A percentile compares a stretch with the other conserved stretches of the same genome.
Evolutionary conservation across 208 protist genomes (phyloP).

Genomic region (Porcisia hertigi): DNA sequence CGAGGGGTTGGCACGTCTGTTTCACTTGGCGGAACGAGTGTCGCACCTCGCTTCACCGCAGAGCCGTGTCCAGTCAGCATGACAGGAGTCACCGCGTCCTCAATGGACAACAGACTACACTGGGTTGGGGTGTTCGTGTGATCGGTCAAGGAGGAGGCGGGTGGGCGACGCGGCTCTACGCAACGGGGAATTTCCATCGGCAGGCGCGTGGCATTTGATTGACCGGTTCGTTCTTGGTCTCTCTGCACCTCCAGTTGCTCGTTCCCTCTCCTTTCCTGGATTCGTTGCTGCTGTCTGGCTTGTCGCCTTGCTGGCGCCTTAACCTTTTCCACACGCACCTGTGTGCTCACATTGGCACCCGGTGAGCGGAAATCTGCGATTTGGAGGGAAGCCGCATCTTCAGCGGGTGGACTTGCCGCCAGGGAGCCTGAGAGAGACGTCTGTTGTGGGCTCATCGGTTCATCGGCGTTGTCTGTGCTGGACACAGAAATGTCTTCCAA

Average conservation of each 20-base stretch:
- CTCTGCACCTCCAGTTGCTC: neutral
- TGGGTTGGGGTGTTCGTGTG: neutral
- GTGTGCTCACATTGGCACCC: neutral
- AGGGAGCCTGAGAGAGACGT: neutral
- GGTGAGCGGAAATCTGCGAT: neutral
- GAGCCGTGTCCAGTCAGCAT: neutral
- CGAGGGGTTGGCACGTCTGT: neutral
- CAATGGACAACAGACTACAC: constrained; percentile 5
- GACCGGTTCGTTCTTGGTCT: neutral
- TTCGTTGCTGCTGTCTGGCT: neutral
- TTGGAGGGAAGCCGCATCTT: neutral
- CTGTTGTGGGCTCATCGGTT: neutral
- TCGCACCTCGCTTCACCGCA: neutral
- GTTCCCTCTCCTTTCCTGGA: neutral
- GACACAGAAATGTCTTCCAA: neutral
- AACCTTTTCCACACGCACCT: neutral
- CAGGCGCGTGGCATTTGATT: neutral
- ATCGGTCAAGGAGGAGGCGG: neutral
- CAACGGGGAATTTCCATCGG: neutral
- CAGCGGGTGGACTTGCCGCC: neutral
- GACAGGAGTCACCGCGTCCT: neutral
- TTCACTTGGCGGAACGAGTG: too few species aligned
- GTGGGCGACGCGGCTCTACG: neutral
- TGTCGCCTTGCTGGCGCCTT: neutral
- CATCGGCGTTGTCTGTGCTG: neutral